These are phyloP conservation scores for Brassica hybrid DNA, from an alignment of 441 rosid species.

Conservation along the genomic window DNA sequence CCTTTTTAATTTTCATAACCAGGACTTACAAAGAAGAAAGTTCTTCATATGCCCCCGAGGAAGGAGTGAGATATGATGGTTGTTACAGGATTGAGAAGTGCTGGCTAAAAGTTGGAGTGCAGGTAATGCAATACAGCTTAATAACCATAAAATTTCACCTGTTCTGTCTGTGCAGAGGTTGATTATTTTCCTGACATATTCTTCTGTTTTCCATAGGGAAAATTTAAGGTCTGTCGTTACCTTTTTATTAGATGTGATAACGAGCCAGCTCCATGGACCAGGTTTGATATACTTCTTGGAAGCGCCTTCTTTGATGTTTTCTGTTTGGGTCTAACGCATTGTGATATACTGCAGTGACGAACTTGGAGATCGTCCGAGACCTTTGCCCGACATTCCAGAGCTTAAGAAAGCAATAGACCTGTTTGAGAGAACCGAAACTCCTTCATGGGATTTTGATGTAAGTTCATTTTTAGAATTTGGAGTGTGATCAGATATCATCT, in stretches of 20 bases:
- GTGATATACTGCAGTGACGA: conserved; percentile 56
- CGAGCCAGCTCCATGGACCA: conserved; percentile 94
- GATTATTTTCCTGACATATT: conserved; percentile 2
- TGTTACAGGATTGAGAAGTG: conserved; percentile 76
- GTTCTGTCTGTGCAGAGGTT: background rate
- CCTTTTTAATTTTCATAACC: conserved; percentile 6
- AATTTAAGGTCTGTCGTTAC: conserved; percentile 52
- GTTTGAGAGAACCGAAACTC: conserved; percentile 60
- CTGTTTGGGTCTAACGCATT: conserved; percentile 10
- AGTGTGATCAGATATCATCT: background rate
- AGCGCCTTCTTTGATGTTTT: background rate
- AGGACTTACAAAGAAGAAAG: conserved; percentile 82
- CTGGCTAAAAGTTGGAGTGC: conserved; percentile 73
- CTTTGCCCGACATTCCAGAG: conserved; percentile 65
- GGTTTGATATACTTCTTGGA: conserved; percentile 46
- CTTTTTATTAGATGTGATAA: conserved; percentile 86
- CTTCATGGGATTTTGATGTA: conserved; percentile 81
- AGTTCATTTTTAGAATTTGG: conserved; percentile 22
- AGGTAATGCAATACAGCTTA: conserved; percentile 43
- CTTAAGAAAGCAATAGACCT: conserved; percentile 55
- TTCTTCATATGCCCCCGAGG: conserved; percentile 74
- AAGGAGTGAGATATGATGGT: conserved; percentile 84
- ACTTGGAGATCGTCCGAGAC: conserved; percentile 79
- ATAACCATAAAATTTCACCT: background rate
- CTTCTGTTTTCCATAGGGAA: conserved; percentile 28